Percentiles rank a stretch among this genome's conserved stretches.
Conservation (phyloP, 495 filamentous ascomycete genomes). For the Neohortaea acidophila region DNA sequence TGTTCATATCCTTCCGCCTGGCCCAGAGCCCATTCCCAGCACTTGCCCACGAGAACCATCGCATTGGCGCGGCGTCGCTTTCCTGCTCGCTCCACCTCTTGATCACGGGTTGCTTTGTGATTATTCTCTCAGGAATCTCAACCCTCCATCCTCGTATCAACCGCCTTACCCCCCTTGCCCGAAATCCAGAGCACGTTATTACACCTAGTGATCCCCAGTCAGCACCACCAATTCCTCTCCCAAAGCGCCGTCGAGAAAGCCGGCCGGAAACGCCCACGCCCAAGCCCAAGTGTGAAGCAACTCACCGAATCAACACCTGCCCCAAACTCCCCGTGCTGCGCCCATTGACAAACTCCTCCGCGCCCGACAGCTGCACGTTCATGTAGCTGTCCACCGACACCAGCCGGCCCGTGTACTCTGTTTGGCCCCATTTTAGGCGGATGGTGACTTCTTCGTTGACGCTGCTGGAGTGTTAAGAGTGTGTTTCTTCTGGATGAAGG, state of each 20-base stretch:
- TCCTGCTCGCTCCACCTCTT: no score
- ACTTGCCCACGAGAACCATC: no score
- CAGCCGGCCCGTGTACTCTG: constrained; percentile 85
- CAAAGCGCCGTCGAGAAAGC: not conserved
- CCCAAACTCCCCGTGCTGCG: constrained; percentile 72
- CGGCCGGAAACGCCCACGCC: not conserved
- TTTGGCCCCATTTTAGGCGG: constrained; percentile 92
- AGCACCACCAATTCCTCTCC: constrained; percentile 8
- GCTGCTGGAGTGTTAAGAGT: constrained; percentile 28
- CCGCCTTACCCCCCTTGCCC: constrained; percentile 39
- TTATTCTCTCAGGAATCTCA: no score
- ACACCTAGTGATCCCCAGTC: constrained; percentile 39
- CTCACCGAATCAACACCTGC: constrained; percentile 79
- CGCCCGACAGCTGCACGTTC: constrained; percentile 83
- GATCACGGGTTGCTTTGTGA: no score
- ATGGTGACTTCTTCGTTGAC: constrained; percentile 83
- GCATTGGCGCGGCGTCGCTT: no score
- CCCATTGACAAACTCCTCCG: constrained; percentile 82
- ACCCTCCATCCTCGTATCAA: constrained; percentile 46
- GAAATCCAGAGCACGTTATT: constrained; percentile 95
- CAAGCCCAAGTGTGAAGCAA: no score
- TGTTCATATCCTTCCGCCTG: no score
- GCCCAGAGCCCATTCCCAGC: no score
- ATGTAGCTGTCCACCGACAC: constrained; percentile 95
- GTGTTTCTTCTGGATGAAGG: no score